Evolutionary conservation across 2,329 filamentous ascomycete species (phyloP), one percentile per base, ranked within the genome.

Genomic region (Aspergillus sergii): DNA sequence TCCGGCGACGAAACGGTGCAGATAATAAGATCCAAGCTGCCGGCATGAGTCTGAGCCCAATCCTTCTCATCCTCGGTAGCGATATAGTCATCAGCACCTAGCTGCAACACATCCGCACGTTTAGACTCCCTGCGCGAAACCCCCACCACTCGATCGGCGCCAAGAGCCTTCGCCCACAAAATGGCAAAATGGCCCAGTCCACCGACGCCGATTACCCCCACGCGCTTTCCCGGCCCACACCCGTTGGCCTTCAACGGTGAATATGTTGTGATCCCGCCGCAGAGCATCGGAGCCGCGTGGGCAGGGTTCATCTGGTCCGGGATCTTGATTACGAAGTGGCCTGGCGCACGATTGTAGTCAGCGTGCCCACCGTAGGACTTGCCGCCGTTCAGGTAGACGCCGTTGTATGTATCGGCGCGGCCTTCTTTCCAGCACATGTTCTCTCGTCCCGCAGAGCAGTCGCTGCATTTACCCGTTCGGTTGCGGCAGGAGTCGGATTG

Each of bases 261-360:
- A 74, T 87, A 95, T 0, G 89, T 85, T 0, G 92, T 95, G 58
- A 94, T 84, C 14, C 92, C 92, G 12, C 89, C 92, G 70, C 92
- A 95, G 54, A 95, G 83, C 83, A 95, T 90, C 0, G 91, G 91
- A 0, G 91, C 86, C 0, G 85, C 86, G 39, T 83, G 79, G 26
- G 80, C 81, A 51, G 80, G 83, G 3, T 77, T 65, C 28, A 89
- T 71, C 0, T 63, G 73, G 41, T 84, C 82, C 0, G 86, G 86
- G 63, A 89, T 87, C 75, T 82, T 86, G 70, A 88, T 75, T 1
- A 83, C 83, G 68, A 92, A 93, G 69, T 86, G 84, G 6, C 77
- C 79, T 2, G 83, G 82, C 0, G 81, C 81, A 14, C 88, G 83
- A 69, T 84, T 83, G 69, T 88, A 85, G 60, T 83, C 74, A 4